Evolutionary conservation across 2,329 filamentous ascomycete genomes (phyloP).

Genomic region (Trichoderma sp.): DNA sequence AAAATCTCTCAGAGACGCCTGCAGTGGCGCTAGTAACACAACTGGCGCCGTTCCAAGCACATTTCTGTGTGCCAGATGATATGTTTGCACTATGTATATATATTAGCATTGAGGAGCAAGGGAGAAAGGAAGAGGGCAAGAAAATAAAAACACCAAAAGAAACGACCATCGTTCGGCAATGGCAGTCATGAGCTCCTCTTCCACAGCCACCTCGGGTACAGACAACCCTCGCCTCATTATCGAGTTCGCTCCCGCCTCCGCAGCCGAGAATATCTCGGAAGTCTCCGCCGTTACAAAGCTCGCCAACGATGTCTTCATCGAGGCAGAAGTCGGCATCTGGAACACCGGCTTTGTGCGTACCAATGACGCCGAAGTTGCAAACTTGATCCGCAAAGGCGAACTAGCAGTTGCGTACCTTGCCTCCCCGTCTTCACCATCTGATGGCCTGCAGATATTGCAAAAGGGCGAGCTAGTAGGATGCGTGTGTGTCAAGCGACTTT

Average conservation of each 20-base stretch:
- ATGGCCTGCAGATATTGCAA: background rate
- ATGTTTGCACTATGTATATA: background rate
- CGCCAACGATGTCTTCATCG: conserved; percentile 34
- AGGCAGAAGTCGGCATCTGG: conserved; percentile 35
- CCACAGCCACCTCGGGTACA: background rate
- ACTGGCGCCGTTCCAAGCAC: background rate
- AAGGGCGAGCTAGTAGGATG: conserved; percentile 32
- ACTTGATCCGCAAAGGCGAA: conserved; percentile 29
- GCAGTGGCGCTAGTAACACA: background rate
- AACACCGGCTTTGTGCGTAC: conserved; percentile 34
- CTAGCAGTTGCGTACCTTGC: conserved; percentile 33
- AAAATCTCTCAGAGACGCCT: background rate
- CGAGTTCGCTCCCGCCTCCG: conserved; percentile 27
- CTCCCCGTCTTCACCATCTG: background rate
- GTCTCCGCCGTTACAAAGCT: conserved; percentile 29
- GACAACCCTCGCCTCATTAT: conserved; percentile 26
- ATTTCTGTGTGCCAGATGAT: background rate
- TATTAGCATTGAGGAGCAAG: background rate
- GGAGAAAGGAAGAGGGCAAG: no score
- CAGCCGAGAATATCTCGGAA: conserved; percentile 29
- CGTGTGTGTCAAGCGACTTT: conserved; percentile 32
- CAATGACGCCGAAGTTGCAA: conserved; percentile 28
- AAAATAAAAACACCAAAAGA: background rate
- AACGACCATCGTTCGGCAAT: background rate
- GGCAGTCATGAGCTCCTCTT: background rate